Conservation (phyloP, 2,329 filamentous ascomycete species). For the Phyllosticta paracitricarpa region DNA sequence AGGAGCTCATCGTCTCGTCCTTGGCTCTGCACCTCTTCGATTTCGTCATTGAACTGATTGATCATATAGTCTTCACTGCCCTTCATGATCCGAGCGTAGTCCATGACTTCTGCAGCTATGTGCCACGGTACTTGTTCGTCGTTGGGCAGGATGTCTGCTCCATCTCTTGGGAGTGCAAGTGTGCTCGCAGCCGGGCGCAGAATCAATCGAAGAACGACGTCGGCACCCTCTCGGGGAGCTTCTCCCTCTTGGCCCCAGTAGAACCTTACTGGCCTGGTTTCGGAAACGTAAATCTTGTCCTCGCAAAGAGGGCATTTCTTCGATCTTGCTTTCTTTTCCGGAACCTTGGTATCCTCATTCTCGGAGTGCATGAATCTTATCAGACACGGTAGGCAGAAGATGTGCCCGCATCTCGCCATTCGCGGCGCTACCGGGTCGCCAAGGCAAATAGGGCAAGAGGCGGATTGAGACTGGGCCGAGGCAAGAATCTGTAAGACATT, state of each 20-base stretch:
- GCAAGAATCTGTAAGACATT: conserved; percentile 85
- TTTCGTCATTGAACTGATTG: conserved; percentile 69
- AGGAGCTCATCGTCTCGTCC: conserved; percentile 83
- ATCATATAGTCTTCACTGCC: conserved; percentile 82
- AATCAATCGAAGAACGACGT: conserved; percentile 82
- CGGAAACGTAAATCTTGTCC: conserved; percentile 84
- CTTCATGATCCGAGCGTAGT: conserved; percentile 94
- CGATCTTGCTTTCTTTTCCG: conserved; percentile 65
- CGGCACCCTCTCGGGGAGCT: conserved; percentile 70
- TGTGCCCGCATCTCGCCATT: conserved; percentile 96
- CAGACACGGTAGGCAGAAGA: conserved; percentile 88
- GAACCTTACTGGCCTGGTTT: conserved; percentile 81
- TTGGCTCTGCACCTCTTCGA: conserved; percentile 62
- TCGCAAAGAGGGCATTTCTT: conserved; percentile 97
- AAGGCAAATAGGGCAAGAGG: conserved; percentile 90
- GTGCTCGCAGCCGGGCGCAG: conserved; percentile 72
- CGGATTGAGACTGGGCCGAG: conserved; percentile 76
- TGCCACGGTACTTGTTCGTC: conserved; percentile 86
- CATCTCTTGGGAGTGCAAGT: conserved; percentile 76
- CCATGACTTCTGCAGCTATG: conserved; percentile 83
- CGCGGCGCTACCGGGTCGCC: conserved; percentile 85
- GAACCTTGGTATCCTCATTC: conserved; percentile 49
- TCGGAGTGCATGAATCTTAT: conserved; percentile 91
- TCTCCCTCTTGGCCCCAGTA: conserved; percentile 81
- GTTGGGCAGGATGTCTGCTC: conserved; percentile 57